These are phyloP conservation scores for Porogramme epimiltina DNA, from an alignment of 1,284 basidiomycete species.

Conservation along the genomic window DNA sequence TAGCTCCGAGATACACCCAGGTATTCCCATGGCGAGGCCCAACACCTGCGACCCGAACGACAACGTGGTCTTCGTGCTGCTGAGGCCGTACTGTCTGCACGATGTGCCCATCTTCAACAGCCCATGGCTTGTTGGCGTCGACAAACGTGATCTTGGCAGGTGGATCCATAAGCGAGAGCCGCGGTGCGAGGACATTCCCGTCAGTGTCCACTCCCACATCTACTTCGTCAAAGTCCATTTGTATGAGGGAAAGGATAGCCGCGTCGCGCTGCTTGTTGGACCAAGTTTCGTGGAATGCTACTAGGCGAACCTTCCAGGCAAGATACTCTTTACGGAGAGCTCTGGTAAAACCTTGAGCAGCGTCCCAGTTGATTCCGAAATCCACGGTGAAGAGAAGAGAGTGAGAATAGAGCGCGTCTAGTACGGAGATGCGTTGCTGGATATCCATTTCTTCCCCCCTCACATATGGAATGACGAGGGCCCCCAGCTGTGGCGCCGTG, in stretches of 20 bases:
- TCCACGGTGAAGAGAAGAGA: slow-evolving; percentile 19
- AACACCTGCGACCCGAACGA: slow-evolving; percentile 11
- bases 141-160: background rate
- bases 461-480: slow-evolving; percentile 17
- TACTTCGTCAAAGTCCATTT: background rate
- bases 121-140: slow-evolving; percentile 13
- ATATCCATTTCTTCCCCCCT: slow-evolving; percentile 18
- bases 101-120: background rate
- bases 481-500: too few species aligned
- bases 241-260: background rate
- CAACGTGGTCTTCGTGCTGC: slow-evolving; percentile 6
- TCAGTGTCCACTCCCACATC: slow-evolving; percentile 12
- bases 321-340: slow-evolving; percentile 21
- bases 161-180: slow-evolving; percentile 7
- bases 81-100: slow-evolving; percentile 5
- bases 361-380: slow-evolving; percentile 17
- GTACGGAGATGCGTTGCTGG: slow-evolving; percentile 7
- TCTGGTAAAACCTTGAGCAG: slow-evolving; percentile 19
- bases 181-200: slow-evolving; percentile 10
- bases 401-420: slow-evolving; percentile 10
- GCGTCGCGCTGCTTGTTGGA: background rate
- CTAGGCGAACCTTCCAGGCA: slow-evolving; percentile 18
- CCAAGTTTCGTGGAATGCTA: slow-evolving; percentile 13
- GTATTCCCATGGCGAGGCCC: slow-evolving; percentile 1
- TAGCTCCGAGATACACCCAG: slow-evolving; percentile 14